Conservation (phyloP, 2,329 filamentous ascomycete genomes). For the Fusarium tupiense region DNA sequence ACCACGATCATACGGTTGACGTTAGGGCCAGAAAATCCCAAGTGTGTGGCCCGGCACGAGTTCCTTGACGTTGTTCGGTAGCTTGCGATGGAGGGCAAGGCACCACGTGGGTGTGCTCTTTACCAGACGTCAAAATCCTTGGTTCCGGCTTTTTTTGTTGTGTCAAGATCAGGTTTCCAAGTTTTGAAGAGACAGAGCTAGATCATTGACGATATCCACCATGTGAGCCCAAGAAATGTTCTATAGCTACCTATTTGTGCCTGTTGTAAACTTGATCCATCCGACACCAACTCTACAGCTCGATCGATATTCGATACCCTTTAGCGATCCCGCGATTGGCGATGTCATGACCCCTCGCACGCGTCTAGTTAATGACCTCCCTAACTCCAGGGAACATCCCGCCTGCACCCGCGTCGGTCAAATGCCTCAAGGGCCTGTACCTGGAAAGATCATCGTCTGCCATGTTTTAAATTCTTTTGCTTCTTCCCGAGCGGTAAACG, state of each 20-base stretch:
- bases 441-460: constrained; percentile 29
- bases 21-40: constrained; percentile 8
- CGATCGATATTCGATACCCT: constrained; percentile 28
- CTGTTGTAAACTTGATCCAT: constrained; percentile 10
- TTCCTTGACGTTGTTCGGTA: constrained; percentile 24
- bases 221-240: constrained; percentile 16
- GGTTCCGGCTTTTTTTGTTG: constrained; percentile 9
- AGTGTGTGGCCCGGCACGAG: constrained; percentile 20
- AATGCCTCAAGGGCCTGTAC: constrained; percentile 32
- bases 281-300: constrained; percentile 11
- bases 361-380: constrained; percentile 10
- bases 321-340: constrained; percentile 40
- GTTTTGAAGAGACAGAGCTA: constrained; percentile 3
- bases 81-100: constrained; percentile 29
- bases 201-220: constrained; percentile 31
- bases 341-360: constrained; percentile 33
- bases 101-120: constrained; percentile 39
- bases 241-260: not conserved
- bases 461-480: constrained; percentile 20
- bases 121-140: constrained; percentile 27
- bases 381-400: constrained; percentile 34
- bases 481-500: constrained; percentile 39
- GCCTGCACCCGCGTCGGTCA: constrained; percentile 32
- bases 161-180: constrained; percentile 24
- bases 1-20: constrained; percentile 42